Base-by-base conservation (phyloP, 2,329 filamentous ascomycete species). In the Fusarium hostae region DNA sequence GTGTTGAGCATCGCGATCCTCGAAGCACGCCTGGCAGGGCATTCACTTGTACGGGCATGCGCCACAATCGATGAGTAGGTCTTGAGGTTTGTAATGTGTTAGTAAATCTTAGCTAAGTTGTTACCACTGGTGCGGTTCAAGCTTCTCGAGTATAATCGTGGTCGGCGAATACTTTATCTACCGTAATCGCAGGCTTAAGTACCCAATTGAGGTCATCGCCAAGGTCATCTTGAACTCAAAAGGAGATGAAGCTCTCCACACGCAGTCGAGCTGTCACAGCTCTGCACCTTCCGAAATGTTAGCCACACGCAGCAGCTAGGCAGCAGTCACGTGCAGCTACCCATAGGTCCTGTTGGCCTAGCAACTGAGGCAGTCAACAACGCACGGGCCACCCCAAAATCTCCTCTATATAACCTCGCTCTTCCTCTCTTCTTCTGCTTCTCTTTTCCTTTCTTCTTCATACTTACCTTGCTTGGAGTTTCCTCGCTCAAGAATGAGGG, bases 401-500 rank as follows among this genome's bases (percentile, higher is more conserved):
- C 40, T 9, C 2, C 8, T 3, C 12, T 81, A 82, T 83, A 82
- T 78, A 83, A 48, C 6, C 11, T 18, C 44, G 16, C 37, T 48
- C 39, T 28, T 26, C 35, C 58, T 18, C 52, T 63, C 4, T 5
- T 0, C 43, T 76, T 65, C 63, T 67, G 77, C 78, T 72, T 70
- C 76, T 79, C 79, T 74, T 73, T 78, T 73, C 76, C 77, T 81
- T 79, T 78, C 80, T 80, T 84, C 81, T 82, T 85, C 82, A 86
- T 86, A 86, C 85, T 86, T 86, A 86, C 84, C 84, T 86, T 86
- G 82, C 82, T 81, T 77, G 78, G 80, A 79, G 74, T 68, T 74
- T 80, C 78, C 52, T 47, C 78, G 84, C 78, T 86, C 85, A 86
- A 77, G 83, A 84, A 81, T 80, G 72, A 80, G 78, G 75, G 77